Conservation (phyloP, 345 rosid species). For the Hevea brasiliensis region DNA sequence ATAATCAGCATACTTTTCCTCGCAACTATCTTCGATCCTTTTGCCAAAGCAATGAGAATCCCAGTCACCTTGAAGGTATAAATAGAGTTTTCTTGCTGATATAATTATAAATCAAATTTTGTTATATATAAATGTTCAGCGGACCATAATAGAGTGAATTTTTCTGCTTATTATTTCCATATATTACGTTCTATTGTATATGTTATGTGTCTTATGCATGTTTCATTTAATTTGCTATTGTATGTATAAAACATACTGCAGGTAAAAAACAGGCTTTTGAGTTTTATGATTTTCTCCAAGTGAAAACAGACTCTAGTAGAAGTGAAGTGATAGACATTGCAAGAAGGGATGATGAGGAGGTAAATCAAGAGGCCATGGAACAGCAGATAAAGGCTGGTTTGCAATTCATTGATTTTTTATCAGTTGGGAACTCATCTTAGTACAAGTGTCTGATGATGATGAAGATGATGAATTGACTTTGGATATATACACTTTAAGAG, state of each 20-base stretch:
- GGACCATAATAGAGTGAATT: too few relatives aligned
- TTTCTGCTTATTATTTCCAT: too few relatives aligned
- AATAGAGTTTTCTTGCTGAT: neutral
- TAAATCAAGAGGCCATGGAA: conserved; percentile 41
- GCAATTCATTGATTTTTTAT: conserved; percentile 62
- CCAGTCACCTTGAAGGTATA: conserved; percentile 14
- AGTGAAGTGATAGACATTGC: conserved; percentile 51
- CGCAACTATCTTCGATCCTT: neutral
- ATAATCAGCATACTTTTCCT: neutral
- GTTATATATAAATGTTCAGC: too few relatives aligned
- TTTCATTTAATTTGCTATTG: neutral
- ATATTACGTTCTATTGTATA: too few relatives aligned
- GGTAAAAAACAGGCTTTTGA: conserved; percentile 42
- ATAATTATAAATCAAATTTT: too few relatives aligned
- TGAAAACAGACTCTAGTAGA: conserved; percentile 54
- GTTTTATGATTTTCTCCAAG: conserved; percentile 72
- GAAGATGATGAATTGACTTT: neutral
- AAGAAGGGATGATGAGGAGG: conserved; percentile 52
- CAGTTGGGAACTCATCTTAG: conserved; percentile 35
- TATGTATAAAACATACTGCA: conserved; percentile 26
- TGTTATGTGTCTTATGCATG: neutral
- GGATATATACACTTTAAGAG: neutral
- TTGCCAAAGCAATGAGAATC: neutral
- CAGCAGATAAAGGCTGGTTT: conserved; percentile 27
- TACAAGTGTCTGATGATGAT: neutral